Base-by-base conservation (phyloP, 371 early-diverging fungal species). In the Mucor velutinosus region DNA sequence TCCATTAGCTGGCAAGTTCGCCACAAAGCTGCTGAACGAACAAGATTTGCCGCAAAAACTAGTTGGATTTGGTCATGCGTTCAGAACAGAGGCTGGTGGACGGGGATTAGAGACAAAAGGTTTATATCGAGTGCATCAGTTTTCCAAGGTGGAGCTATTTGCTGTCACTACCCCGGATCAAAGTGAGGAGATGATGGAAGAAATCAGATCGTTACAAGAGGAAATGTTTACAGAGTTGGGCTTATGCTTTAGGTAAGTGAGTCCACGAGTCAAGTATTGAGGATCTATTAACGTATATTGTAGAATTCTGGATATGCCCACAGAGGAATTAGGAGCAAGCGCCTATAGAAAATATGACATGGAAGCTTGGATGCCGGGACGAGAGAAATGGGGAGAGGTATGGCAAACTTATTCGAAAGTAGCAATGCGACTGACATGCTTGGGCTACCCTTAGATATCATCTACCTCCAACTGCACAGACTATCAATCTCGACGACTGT, bases 331-430 rank as follows among this genome's bases (percentile, higher is more conserved):
- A 23, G 98, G 97, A 17, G 95, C 95, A 10, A 94, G 95, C 61
- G 97, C 96, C 0, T 94, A 90, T 76, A 84, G 91, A 39, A 97
- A 97, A 68, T 94, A 89, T 70, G 97, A 97, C 66, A 94, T 97
- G 69, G 98, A 97, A 76, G 96, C 95, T 7, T 96, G 95, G 95
- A 92, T 97, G 93, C 97, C 97, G 1, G 96, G 95, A 2, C 81
- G 92, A 41, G 79, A 84, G 37, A 70, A 70, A 15, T 97, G 96
- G 96, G 98, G 98, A 27, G 98, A 97, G 82, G 89, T 90, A 77
- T 69, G 37, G 37, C 37, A 11, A 14, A 37, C 8, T 37, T 12
- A 11, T 37, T 37, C 12, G 14, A 37, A 37, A 2, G 14, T 14
- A 14, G 37, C 37, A 37, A 37, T 8, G 37, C 14, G 14, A 37